Conservation (phyloP, 495 filamentous ascomycete genomes). For the Rusavskia elegans region DNA sequence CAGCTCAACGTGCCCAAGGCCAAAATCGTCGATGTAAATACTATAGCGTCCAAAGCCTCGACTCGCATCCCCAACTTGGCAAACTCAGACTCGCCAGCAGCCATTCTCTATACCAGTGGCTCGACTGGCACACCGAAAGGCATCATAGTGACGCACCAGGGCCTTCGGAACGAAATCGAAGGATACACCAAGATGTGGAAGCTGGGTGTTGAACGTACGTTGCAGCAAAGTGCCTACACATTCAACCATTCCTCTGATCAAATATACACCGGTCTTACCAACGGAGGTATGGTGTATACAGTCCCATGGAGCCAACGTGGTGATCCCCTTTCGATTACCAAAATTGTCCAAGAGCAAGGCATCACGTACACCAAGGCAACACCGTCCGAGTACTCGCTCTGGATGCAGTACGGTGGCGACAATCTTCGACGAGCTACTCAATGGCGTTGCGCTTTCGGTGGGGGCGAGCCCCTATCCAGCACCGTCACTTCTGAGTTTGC, state of each 20-base stretch:
- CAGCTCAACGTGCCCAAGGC: slow-evolving; percentile 2
- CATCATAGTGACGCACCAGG: slow-evolving; percentile 19
- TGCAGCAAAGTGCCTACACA: slow-evolving; percentile 27
- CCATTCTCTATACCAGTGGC: slow-evolving; percentile 28
- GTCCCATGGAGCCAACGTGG: slow-evolving; percentile 14
- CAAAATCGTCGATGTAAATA: slow-evolving; percentile 11
- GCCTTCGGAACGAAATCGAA: slow-evolving; percentile 19
- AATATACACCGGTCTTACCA: slow-evolving; percentile 17
- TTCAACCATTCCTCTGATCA: slow-evolving; percentile 26
- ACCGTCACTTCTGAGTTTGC: slow-evolving; percentile 11
- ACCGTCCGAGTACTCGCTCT: slow-evolving; percentile 25
- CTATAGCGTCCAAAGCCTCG: background rate
- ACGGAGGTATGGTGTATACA: slow-evolving; percentile 18
- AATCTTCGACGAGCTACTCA: background rate
- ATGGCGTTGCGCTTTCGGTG: slow-evolving; percentile 15
- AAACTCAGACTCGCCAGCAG: slow-evolving; percentile 12
- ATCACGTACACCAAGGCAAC: slow-evolving; percentile 25
- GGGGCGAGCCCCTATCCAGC: slow-evolving; percentile 15
- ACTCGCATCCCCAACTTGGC: background rate
- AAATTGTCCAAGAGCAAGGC: slow-evolving; percentile 17
- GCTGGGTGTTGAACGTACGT: slow-evolving; percentile 15
- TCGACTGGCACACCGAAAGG: slow-evolving; percentile 26
- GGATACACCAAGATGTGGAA: slow-evolving; percentile 8
- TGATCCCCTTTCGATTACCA: slow-evolving; percentile 18
- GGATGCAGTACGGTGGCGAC: slow-evolving; percentile 17